Percentiles rank a stretch among this genome's conserved stretches.
Evolutionary conservation across 805 yeast genomes (phyloP).

Genomic region (Teunomyces kruisii): DNA sequence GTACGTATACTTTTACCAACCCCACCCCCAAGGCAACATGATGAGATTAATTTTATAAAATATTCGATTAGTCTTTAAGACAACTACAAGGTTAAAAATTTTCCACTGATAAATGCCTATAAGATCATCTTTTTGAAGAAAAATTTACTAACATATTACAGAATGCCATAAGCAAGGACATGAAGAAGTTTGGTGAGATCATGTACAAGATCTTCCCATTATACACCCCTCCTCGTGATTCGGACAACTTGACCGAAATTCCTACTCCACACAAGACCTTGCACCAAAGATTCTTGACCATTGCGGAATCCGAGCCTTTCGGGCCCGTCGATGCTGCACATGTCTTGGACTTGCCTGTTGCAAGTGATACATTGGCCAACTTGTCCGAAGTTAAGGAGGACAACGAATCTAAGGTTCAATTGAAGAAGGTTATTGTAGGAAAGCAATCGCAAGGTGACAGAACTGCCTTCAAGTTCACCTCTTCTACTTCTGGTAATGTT

Average conservation of each 20-base stretch:
- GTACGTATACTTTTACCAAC: slow-evolving; percentile 46
- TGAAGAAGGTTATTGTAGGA: slow-evolving; percentile 46
- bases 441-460: slow-evolving; percentile 68
- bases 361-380: slow-evolving; percentile 70
- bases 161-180: slow-evolving; percentile 37
- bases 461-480: slow-evolving; percentile 68
- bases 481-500: slow-evolving; percentile 77
- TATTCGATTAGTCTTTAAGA: slow-evolving; percentile 81
- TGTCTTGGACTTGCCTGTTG: slow-evolving; percentile 82
- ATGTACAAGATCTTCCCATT: slow-evolving; percentile 84
- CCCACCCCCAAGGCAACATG: slow-evolving; percentile 18
- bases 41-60: slow-evolving; percentile 44
- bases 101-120: slow-evolving; percentile 18
- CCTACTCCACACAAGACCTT: slow-evolving; percentile 84
- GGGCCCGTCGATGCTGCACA: slow-evolving; percentile 95
- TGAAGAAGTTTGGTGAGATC: slow-evolving; percentile 56
- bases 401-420: slow-evolving; percentile 27
- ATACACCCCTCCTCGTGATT: slow-evolving; percentile 39
- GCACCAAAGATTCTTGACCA: slow-evolving; percentile 78
- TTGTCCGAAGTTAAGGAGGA: slow-evolving; percentile 62
- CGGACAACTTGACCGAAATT: slow-evolving; percentile 89
- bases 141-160: slow-evolving; percentile 11
- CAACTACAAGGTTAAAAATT: slow-evolving; percentile 54
- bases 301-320: slow-evolving; percentile 93
- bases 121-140: slow-evolving; percentile 1